Conservation (phyloP, 306 rosid genomes). For the Malus fusca region DNA sequence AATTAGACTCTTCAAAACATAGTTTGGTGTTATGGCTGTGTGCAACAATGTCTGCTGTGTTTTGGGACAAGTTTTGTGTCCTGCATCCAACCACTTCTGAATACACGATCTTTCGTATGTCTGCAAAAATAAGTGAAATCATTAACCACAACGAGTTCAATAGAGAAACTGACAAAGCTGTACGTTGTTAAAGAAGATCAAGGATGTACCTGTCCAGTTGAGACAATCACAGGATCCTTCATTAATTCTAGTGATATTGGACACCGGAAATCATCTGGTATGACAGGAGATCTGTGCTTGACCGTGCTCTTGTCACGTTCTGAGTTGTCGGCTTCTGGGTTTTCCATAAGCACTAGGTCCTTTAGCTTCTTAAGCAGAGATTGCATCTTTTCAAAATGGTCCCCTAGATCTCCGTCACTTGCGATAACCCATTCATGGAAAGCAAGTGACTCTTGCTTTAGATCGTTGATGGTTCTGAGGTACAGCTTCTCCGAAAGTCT, state of each 20-base stretch:
- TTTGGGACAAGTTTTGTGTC: conserved; percentile 93
- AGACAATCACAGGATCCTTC: conserved; percentile 95
- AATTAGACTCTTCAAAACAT: conserved; percentile 89
- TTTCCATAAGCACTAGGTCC: conserved; percentile 50
- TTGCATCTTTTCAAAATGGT: conserved; percentile 46
- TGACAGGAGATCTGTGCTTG: conserved; percentile 90
- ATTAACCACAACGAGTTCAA: neutral
- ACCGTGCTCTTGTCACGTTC: conserved; percentile 43
- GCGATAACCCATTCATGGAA: conserved; percentile 60
- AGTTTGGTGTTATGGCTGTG: conserved; percentile 93
- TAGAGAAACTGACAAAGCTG: neutral
- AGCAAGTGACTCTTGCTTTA: conserved; percentile 74
- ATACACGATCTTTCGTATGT: conserved; percentile 91
- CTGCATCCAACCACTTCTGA: conserved; percentile 97
- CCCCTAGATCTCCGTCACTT: conserved; percentile 47
- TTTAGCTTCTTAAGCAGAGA: conserved; percentile 64
- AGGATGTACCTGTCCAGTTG: conserved; percentile 87
- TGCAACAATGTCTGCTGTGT: conserved; percentile 82
- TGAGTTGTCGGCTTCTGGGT: conserved; percentile 37
- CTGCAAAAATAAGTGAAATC: conserved; percentile 37
- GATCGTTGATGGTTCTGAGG: conserved; percentile 58
- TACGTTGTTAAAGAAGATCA: neutral
- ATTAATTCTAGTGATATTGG: conserved; percentile 93
- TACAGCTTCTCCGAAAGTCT: conserved; percentile 82
- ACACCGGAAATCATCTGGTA: conserved; percentile 96